A percentile compares a stretch with the other conserved stretches of the same genome.
Evolutionary conservation across 2,329 filamentous ascomycete species (phyloP).

Genomic region (Xylaria sp.): DNA sequence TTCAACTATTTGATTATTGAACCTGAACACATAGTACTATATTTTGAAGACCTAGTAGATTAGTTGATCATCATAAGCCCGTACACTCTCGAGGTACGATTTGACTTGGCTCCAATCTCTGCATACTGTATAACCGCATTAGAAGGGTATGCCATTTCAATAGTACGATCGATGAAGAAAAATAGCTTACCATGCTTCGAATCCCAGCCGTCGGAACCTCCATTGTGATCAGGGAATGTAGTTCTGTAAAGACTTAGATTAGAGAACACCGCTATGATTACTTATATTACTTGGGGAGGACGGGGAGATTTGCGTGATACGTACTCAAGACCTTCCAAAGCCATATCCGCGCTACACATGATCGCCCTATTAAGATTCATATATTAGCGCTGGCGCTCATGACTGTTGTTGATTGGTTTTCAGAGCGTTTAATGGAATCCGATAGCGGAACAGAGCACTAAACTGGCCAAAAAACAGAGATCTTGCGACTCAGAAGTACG

Average conservation of each 20-base stretch:
- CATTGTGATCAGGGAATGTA: constrained; percentile 59
- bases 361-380: constrained; percentile 48
- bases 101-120: constrained; percentile 57
- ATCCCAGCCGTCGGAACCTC: constrained; percentile 60
- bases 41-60: constrained; percentile 51
- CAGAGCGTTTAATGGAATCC: neutral
- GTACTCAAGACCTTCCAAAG: constrained; percentile 54
- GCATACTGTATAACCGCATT: constrained; percentile 51
- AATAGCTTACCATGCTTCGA: constrained; percentile 56
- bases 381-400: neutral
- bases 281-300: too few relatives aligned
- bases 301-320: neutral
- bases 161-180: too few relatives aligned
- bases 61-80: constrained; percentile 58
- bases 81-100: constrained; percentile 56
- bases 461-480: too few relatives aligned
- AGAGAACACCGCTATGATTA: neutral
- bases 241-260: constrained; percentile 43
- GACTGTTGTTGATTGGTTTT: neutral
- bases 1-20: neutral
- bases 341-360: constrained; percentile 59
- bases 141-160: neutral
- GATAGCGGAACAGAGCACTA: too few relatives aligned
- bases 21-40: too few relatives aligned
- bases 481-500: neutral